Conservation (phyloP, 140 eudicot genomes). For the Ambrosia hybrid region DNA sequence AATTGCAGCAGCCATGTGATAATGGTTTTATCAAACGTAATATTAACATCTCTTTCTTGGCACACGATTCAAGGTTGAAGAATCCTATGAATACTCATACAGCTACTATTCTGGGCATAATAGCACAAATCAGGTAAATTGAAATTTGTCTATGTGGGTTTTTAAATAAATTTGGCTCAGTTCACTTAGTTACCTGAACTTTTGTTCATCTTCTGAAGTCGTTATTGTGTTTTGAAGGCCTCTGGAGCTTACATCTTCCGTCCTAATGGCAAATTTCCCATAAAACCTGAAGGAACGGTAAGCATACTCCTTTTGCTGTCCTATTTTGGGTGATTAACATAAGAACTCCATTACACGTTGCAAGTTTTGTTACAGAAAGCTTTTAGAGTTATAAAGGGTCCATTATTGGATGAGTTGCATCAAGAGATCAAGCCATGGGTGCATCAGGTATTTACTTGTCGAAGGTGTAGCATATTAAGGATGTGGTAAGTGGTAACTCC, state of each 20-base stretch:
- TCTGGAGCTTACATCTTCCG: slow-evolving; percentile 99
- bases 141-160: neutral
- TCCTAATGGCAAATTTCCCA: slow-evolving; percentile 66
- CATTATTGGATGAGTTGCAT: slow-evolving; percentile 88
- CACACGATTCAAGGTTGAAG: slow-evolving; percentile 53
- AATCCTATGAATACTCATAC: slow-evolving; percentile 58
- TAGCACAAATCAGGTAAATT: slow-evolving; percentile 71
- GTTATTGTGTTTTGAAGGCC: slow-evolving; percentile 50
- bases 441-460: slow-evolving; percentile 59
- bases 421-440: slow-evolving; percentile 75
- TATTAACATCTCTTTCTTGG: slow-evolving; percentile 26
- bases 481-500: too few relatives aligned
- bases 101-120: slow-evolving; percentile 74
- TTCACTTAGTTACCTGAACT: too few relatives aligned
- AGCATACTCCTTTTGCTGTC: slow-evolving; percentile 17
- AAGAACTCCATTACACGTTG: slow-evolving; percentile 13
- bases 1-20: too few relatives aligned
- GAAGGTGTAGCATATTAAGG: slow-evolving; percentile 1
- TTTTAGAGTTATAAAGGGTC: slow-evolving; percentile 63
- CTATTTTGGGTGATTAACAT: slow-evolving; percentile 14
- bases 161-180: too few relatives aligned
- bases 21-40: too few relatives aligned
- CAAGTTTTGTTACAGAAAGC: slow-evolving; percentile 46
- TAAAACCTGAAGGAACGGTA: slow-evolving; percentile 68
- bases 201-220: slow-evolving; percentile 24